These are phyloP conservation scores for Neofusicoccum cordaticola DNA, from an alignment of 2,329 filamentous ascomycete species.

Conservation along the genomic window DNA sequence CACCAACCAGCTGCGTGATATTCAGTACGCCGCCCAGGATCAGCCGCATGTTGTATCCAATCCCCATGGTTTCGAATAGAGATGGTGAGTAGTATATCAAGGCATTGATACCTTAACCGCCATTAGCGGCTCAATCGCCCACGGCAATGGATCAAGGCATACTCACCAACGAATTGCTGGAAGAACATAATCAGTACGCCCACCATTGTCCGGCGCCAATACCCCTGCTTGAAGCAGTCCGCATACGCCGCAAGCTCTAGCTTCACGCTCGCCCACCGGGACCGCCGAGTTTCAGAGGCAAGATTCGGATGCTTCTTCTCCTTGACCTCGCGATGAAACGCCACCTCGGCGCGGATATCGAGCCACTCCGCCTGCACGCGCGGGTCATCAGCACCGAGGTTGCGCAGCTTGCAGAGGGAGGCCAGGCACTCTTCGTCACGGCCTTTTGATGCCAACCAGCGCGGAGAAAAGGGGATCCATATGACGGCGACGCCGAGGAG, in stretches of 20 bases:
- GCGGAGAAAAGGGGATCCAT: slow-evolving; percentile 55
- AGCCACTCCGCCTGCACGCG: slow-evolving; percentile 53
- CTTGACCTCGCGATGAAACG: slow-evolving; percentile 49
- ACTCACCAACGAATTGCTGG: slow-evolving; percentile 39
- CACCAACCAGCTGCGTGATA: slow-evolving; percentile 42
- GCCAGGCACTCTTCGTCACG: slow-evolving; percentile 50
- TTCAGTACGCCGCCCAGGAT: slow-evolving; percentile 43
- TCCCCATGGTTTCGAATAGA: slow-evolving; percentile 43
- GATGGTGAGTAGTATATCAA: slow-evolving; percentile 51
- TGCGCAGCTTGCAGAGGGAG: slow-evolving; percentile 49
- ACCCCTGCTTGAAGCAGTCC: slow-evolving; percentile 48
- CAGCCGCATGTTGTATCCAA: slow-evolving; percentile 35
- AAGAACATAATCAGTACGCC: slow-evolving; percentile 44
- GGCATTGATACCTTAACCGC: slow-evolving; percentile 36
- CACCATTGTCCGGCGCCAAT: slow-evolving; percentile 43
- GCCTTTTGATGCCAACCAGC: slow-evolving; percentile 51
- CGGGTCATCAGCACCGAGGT: slow-evolving; percentile 47
- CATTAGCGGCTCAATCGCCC: too few relatives aligned
- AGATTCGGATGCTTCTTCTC: slow-evolving; percentile 34
- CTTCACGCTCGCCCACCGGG: slow-evolving; percentile 32
- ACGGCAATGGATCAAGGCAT: too few relatives aligned
- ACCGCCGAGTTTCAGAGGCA: slow-evolving; percentile 21
- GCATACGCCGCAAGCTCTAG: slow-evolving; percentile 47
- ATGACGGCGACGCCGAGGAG: slow-evolving; percentile 41
- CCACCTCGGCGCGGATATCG: slow-evolving; percentile 54